phyloP scores from a whole-genome alignment of 2,329 filamentous ascomycete genomes.

The Cytospora piceae region DNA sequence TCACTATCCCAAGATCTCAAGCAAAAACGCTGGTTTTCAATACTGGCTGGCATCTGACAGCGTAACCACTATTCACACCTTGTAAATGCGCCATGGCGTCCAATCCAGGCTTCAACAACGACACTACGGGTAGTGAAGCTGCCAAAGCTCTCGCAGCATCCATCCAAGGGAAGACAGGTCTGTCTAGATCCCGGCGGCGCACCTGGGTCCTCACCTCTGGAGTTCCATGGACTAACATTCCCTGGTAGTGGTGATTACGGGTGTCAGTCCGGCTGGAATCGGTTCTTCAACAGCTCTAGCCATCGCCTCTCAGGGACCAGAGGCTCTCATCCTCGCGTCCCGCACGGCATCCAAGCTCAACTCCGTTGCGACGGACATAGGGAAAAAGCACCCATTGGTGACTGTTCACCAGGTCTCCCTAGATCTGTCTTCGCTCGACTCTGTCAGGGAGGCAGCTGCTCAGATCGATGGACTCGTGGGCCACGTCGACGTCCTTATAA shows the following conservation, averaged over 20 bases:
- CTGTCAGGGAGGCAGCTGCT: constrained; percentile 43
- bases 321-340: constrained; percentile 48
- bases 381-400: constrained; percentile 40
- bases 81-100: constrained; percentile 36
- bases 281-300: constrained; percentile 47
- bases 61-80: not conserved
- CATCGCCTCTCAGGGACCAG: constrained; percentile 49
- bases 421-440: constrained; percentile 44
- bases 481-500: constrained; percentile 39
- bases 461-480: constrained; percentile 39
- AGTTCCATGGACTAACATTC: not conserved
- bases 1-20: no score
- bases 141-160: constrained; percentile 35
- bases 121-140: constrained; percentile 43
- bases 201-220: not conserved
- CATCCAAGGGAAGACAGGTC: constrained; percentile 39
- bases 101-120: constrained; percentile 41
- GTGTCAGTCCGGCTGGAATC: constrained; percentile 47
- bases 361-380: constrained; percentile 44
- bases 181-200: not conserved
- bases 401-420: constrained; percentile 42
- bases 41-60: no score
- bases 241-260: constrained; percentile 45
- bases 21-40: no score
- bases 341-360: constrained; percentile 49